Evolutionary conservation across 257 asterid genomes (phyloP), one percentile per base, ranked within the genome.

Genomic region (Solanum piurae): DNA sequence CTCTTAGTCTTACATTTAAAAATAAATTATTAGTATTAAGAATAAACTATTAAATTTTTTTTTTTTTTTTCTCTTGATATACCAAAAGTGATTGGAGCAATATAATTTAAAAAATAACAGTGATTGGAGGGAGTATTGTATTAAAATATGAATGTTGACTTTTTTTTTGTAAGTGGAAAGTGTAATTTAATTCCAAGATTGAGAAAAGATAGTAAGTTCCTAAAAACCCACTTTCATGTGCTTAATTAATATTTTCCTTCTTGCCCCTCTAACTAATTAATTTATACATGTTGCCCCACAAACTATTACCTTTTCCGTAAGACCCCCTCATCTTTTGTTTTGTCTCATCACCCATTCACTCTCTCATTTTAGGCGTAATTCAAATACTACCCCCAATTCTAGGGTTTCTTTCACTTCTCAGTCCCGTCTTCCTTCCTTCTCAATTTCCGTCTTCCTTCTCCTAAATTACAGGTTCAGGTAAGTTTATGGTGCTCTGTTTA

Each of bases 301-400:
- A 80, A 46, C 18, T 46, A 29, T 12, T 31, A 18, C 27, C 29
- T 29, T 29, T 46, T 14, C 37, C 85, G 20, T 8, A 80, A 80
- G 29, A 29, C 42, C 85, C 85, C 85, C 85, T 44, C 27, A 33
- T 27, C 23, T n/a, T 75, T 69, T 71, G 29, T 38, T 31, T 86
- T 66, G 9, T 42, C 60, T 16, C 4, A 5, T 79, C 46, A 33
- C 36, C 62, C 14, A 68, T 86, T 46, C 49, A 42, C 83, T 44
- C 80, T 71, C 87, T 86, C 68, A 38, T 91, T 88, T 90, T 89
- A 42, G 69, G 83, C 90, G 91, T 90, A 94, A 89, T 92, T 89
- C 87, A 74, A 91, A 86, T 92, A 90, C 91, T 69, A 84, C 90
- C 96, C 96, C 92, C 84, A 89, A 74, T 89, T 91, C 93, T 92